These are phyloP conservation scores for Saccharomycopsis sp. DNA, from an alignment of 805 yeast genomes.

Conservation along the genomic window DNA sequence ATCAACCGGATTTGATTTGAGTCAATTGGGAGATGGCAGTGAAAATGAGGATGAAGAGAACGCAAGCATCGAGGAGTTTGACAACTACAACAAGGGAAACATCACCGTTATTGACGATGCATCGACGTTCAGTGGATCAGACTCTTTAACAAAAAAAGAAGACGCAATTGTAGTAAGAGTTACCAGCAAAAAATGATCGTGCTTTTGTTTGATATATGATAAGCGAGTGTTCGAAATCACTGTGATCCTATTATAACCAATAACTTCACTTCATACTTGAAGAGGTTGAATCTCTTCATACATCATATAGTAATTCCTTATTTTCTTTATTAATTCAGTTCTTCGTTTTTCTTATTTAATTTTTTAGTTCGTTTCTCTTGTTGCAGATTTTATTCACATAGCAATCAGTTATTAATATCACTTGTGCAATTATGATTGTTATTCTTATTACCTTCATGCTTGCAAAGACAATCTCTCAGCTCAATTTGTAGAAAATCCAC, in stretches of 20 bases:
- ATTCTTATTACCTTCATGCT: too few relatives aligned
- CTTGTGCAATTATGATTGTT: background rate
- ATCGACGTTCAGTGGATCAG: background rate
- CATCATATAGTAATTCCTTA: too few relatives aligned
- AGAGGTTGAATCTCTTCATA: too few relatives aligned
- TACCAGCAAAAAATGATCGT: background rate
- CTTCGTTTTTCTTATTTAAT: background rate
- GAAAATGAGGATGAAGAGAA: constrained; percentile 4
- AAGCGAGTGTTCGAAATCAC: too few relatives aligned
- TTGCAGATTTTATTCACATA: background rate
- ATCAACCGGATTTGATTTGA: constrained; percentile 62
- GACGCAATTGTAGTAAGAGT: background rate
- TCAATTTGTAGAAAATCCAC: too few relatives aligned
- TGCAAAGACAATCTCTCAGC: too few relatives aligned
- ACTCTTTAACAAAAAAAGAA: background rate
- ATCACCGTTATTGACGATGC: constrained; percentile 1
- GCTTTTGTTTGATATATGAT: too few relatives aligned
- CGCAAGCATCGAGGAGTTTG: background rate
- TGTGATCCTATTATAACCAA: too few relatives aligned
- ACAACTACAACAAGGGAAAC: background rate
- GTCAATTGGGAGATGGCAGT: constrained; percentile 40
- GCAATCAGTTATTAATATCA: background rate
- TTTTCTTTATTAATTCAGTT: background rate
- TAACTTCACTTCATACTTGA: background rate
- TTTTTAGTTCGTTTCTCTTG: background rate